These are phyloP conservation scores for Cudoniella acicularis DNA, from an alignment of 495 filamentous ascomycete genomes.

Conservation along the genomic window DNA sequence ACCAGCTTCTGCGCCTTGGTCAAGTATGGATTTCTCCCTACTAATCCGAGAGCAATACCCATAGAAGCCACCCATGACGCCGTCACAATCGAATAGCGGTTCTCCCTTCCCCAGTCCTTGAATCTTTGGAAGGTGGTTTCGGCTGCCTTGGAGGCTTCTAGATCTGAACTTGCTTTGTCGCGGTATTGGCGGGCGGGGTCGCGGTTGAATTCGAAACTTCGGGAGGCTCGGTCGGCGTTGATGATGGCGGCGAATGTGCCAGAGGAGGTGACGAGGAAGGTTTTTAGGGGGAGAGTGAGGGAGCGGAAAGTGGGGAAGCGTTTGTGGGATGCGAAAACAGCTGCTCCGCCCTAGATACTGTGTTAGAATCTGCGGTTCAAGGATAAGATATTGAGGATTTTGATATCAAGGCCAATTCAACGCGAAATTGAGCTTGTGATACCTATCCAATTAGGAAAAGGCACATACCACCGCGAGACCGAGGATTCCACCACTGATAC, in stretches of 20 bases:
- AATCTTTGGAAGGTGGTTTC: constrained; percentile 53
- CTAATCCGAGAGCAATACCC: constrained; percentile 69
- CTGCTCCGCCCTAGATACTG: constrained; percentile 44
- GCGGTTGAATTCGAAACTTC: constrained; percentile 64
- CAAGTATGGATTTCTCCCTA: constrained; percentile 75
- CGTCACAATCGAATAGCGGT: constrained; percentile 88
- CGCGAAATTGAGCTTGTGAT: no score
- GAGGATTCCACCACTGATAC: constrained; percentile 60
- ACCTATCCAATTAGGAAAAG: no score
- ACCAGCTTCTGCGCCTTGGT: constrained; percentile 84
- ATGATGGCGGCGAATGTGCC: constrained; percentile 86
- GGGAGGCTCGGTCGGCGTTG: constrained; percentile 74
- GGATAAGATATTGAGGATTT: no score
- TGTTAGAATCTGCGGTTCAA: neutral
- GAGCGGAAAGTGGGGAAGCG: constrained; percentile 70
- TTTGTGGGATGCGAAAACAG: constrained; percentile 55
- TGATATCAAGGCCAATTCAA: no score
- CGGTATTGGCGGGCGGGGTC: constrained; percentile 65
- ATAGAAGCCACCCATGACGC: constrained; percentile 81
- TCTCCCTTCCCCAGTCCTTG: constrained; percentile 61
- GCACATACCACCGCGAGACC: constrained; percentile 55
- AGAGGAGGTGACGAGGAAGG: constrained; percentile 81
- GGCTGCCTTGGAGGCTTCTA: constrained; percentile 41
- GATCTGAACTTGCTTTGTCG: constrained; percentile 48
- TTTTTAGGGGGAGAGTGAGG: constrained; percentile 80